Evolutionary conservation across 129 eudicot species (phyloP), one percentile per base, ranked within the genome.

Genomic region (Rutidosis leptorrhynchoides): DNA sequence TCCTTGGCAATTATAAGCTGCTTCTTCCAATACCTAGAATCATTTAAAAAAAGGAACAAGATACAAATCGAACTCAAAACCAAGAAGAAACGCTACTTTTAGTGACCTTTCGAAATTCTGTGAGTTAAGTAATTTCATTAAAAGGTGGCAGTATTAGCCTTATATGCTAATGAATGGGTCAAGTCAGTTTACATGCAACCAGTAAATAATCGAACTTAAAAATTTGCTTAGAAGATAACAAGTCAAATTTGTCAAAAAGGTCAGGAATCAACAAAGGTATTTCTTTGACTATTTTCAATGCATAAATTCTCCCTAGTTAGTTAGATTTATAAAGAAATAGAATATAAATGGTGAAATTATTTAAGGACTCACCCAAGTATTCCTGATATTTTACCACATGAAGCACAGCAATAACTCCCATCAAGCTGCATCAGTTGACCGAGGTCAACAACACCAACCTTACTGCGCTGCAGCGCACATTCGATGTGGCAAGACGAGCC

Each of bases 371-470:
- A 90, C 96, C 88, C 87, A 51, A 88, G 86, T 70, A 91, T 79
- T 29, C 86, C 96, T 30, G 96, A 91, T 46, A 88, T 78, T 75
- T 85, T 83, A 27, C 98, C 98, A 74, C 98, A 91, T 45, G 94
- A 85, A 61, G 87, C 90, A 80, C 98, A 91, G 48, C 98, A 91
- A 29, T 85, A 91, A 69, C 96, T 85, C 64, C 98, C 98, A 71
- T 91, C 98, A 16, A 88, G 81, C 79, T 88, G 90, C 94, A 85
- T 78, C 75, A 81, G 40, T 56, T 74, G 82, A 52, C 96, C 96
- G 53, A 79, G 81, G 65, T 85, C 81, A 78, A 85, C 95, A 70
- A 88, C 96, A 22, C 98, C 98, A 12, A 69, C 90, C 74, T 83
- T 91, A 21, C 70, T 67, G 25, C 35, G 80, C 69, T 80, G 83